These are phyloP conservation scores for Pistacia integerrima DNA, from an alignment of 345 rosid species.

Conservation along the genomic window DNA sequence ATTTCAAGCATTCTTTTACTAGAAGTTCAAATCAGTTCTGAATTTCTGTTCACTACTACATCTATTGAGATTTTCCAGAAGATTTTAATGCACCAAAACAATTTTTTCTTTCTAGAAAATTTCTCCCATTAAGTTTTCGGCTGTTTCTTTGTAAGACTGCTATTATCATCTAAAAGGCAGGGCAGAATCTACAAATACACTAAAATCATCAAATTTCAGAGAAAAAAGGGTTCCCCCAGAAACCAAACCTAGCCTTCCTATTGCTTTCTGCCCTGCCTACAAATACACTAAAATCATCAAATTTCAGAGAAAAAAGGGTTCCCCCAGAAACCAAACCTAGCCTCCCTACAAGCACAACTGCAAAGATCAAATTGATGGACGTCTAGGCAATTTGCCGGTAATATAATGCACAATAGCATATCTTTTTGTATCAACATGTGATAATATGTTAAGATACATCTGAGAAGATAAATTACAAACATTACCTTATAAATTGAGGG, in stretches of 20 bases:
- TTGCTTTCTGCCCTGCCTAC: neutral
- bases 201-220: neutral
- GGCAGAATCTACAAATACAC: neutral
- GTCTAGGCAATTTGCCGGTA: neutral
- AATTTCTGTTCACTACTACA: neutral
- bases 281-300: neutral
- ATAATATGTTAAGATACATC: slow-evolving; percentile 17
- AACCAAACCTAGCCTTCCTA: too few species aligned
- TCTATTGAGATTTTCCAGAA: slow-evolving; percentile 9
- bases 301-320: neutral
- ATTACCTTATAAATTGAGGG: slow-evolving; percentile 26
- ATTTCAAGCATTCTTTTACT: neutral
- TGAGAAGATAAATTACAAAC: slow-evolving; percentile 12
- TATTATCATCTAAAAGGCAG: neutral
- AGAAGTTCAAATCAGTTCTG: neutral
- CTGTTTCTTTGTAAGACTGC: neutral
- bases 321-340: too few species aligned
- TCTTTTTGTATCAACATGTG: slow-evolving; percentile 15
- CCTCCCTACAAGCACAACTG: neutral
- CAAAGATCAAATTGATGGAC: neutral
- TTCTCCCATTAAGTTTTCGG: neutral
- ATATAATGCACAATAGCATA: slow-evolving; percentile 8
- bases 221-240: too few species aligned
- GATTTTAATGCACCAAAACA: neutral
- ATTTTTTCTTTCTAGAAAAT: neutral